Evolutionary conservation across 768 basidiomycete genomes (phyloP).

Genomic region (Tephrocybe sp.): DNA sequence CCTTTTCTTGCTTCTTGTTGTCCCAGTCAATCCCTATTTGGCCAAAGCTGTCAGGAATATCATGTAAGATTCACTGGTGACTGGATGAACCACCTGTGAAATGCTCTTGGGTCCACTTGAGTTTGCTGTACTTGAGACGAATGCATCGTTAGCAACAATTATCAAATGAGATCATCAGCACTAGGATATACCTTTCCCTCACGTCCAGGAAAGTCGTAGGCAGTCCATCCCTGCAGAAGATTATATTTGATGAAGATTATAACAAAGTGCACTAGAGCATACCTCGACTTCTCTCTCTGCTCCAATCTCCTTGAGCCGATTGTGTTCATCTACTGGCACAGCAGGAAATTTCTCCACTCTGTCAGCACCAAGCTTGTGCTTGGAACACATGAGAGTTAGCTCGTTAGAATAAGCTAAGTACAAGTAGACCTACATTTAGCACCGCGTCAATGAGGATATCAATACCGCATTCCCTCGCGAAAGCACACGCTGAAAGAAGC

Average conservation of each 20-base stretch:
- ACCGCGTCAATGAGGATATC: slow-evolving; percentile 85
- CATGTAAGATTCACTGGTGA: no score
- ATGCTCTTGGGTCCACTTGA: slow-evolving; percentile 75
- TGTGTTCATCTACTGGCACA: slow-evolving; percentile 64
- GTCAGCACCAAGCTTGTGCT: slow-evolving; percentile 90
- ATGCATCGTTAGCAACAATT: neutral
- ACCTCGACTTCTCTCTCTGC: slow-evolving; percentile 68
- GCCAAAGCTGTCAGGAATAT: no score
- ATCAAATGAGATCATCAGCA: neutral
- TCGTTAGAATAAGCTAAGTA: neutral
- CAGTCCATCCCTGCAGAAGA: slow-evolving; percentile 75
- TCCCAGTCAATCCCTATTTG: slow-evolving; percentile 88
- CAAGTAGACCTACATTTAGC: slow-evolving; percentile 59
- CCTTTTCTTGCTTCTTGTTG: slow-evolving; percentile 55
- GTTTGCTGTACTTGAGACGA: slow-evolving; percentile 57
- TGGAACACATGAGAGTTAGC: slow-evolving; percentile 10
- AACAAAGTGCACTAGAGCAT: slow-evolving; percentile 6
- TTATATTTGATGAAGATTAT: slow-evolving; percentile 4
- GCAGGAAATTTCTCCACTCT: slow-evolving; percentile 65
- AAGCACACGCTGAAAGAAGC: slow-evolving; percentile 62
- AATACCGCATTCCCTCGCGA: slow-evolving; percentile 67
- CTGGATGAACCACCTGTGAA: slow-evolving; percentile 58
- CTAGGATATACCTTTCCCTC: slow-evolving; percentile 59
- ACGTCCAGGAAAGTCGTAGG: slow-evolving; percentile 79
- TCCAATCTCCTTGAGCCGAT: slow-evolving; percentile 62